phyloP scores from a whole-genome alignment of 768 basidiomycete species.

The Pleurotus sapidus region DNA sequence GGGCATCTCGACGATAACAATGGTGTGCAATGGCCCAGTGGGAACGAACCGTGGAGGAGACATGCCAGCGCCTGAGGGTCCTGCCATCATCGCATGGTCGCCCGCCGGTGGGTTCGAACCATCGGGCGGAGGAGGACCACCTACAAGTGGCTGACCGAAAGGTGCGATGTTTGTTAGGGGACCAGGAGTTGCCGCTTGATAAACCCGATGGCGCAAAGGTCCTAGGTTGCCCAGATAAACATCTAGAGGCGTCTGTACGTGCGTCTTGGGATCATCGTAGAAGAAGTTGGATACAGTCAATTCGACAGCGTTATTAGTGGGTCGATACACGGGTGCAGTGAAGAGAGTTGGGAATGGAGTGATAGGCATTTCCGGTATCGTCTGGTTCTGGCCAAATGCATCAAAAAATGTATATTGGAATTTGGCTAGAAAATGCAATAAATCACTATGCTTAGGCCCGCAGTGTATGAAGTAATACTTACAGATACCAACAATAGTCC shows the following conservation, averaged over 20 bases:
- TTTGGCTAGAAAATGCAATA: slow-evolving; percentile 53
- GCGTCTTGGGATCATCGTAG: slow-evolving; percentile 68
- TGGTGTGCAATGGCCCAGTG: slow-evolving; percentile 62
- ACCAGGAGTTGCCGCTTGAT: slow-evolving; percentile 69
- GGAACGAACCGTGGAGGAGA: slow-evolving; percentile 49
- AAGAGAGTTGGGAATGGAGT: slow-evolving; percentile 90
- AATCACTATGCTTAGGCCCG: slow-evolving; percentile 16
- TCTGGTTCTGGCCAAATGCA: slow-evolving; percentile 77
- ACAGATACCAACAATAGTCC: slow-evolving; percentile 97
- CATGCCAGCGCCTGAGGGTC: slow-evolving; percentile 23
- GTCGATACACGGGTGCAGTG: slow-evolving; percentile 73
- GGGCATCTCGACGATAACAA: slow-evolving; percentile 87
- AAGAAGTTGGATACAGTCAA: slow-evolving; percentile 88
- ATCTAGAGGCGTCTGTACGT: slow-evolving; percentile 68
- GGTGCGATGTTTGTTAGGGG: slow-evolving; percentile 62
- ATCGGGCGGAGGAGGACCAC: slow-evolving; percentile 24
- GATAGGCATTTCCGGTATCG: slow-evolving; percentile 74
- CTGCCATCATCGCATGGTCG: slow-evolving; percentile 10
- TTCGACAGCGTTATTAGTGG: slow-evolving; percentile 71
- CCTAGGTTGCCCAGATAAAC: slow-evolving; percentile 90
- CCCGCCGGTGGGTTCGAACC: slow-evolving; percentile 22
- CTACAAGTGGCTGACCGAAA: slow-evolving; percentile 48
- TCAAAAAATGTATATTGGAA: slow-evolving; percentile 96
- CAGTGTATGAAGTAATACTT: slow-evolving; percentile 26
- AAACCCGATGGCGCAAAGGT: slow-evolving; percentile 75